These are phyloP conservation scores for Helicosporidium sp. DNA, from an alignment of 139 green algal species.

Conservation along the genomic window DNA sequence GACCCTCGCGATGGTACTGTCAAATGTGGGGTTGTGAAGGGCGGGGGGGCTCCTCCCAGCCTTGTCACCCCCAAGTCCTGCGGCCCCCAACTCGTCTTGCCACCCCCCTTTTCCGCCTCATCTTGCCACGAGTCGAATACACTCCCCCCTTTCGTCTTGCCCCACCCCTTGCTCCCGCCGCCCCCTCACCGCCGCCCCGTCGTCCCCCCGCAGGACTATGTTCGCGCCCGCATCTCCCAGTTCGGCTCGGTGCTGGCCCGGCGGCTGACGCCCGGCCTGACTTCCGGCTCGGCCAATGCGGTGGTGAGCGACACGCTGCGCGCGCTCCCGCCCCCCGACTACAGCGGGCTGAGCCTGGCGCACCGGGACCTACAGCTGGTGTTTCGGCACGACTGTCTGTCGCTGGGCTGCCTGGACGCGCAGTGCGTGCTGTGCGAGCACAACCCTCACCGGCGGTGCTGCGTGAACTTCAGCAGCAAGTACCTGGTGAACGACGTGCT, in stretches of 20 bases:
- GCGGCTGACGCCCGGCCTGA: constrained; percentile 22
- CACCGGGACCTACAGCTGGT: constrained; percentile 61
- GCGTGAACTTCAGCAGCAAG: constrained; percentile 48
- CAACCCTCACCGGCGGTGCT: constrained; percentile 61
- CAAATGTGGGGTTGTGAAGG: too few relatives aligned
- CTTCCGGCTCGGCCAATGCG: constrained; percentile 21
- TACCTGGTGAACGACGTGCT: constrained; percentile 73
- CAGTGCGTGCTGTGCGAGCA: constrained; percentile 72
- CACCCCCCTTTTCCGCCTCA: too few relatives aligned
- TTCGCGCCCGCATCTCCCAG: constrained; percentile 32
- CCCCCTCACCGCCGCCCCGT: not conserved
- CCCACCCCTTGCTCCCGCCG: not conserved
- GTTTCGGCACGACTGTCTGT: constrained; percentile 75
- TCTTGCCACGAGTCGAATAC: not conserved
- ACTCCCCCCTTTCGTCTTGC: not conserved
- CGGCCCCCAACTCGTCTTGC: too few relatives aligned
- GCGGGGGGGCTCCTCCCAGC: too few relatives aligned
- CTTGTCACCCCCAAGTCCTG: too few relatives aligned
- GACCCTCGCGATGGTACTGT: too few relatives aligned
- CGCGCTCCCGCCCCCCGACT: constrained; percentile 33
- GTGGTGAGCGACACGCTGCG: constrained; percentile 29
- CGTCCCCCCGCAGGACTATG: constrained; percentile 36
- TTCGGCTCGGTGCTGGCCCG: constrained; percentile 28
- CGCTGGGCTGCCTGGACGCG: constrained; percentile 56
- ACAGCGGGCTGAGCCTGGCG: constrained; percentile 30